Conservation (phyloP, 805 yeast species). For the Metschnikowia bowlesiae region DNA sequence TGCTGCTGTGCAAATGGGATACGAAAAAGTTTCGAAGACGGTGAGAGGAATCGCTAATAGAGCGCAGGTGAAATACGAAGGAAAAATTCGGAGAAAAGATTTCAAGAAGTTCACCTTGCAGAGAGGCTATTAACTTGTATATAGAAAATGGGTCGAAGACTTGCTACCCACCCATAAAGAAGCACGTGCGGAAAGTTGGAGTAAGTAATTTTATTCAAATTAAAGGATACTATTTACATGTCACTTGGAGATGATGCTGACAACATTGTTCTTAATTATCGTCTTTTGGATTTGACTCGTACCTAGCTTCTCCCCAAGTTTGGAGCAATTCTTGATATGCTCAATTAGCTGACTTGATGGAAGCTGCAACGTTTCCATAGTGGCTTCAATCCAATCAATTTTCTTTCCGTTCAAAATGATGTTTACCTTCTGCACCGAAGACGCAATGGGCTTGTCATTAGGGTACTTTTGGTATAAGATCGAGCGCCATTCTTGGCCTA, state of each 20-base stretch:
- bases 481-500: constrained; percentile 37
- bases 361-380: constrained; percentile 39
- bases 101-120: constrained; percentile 29
- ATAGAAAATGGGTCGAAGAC: not conserved
- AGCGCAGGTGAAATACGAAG: constrained; percentile 35
- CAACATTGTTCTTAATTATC: constrained; percentile 49
- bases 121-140: constrained; percentile 26
- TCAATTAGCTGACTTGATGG: constrained; percentile 47
- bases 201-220: not conserved
- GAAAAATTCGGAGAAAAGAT: constrained; percentile 35
- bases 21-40: constrained; percentile 25
- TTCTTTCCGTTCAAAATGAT: constrained; percentile 74
- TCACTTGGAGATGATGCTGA: constrained; percentile 35
- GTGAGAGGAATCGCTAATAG: constrained; percentile 31
- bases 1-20: constrained; percentile 31
- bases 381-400: constrained; percentile 42
- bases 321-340: constrained; percentile 16
- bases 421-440: constrained; percentile 41
- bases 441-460: constrained; percentile 33
- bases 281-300: constrained; percentile 46
- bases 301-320: constrained; percentile 28
- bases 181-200: too few relatives aligned
- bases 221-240: not conserved
- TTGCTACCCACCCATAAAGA: not conserved
- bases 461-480: constrained; percentile 71